Conservation (phyloP, 495 filamentous ascomycete genomes). For the Aspergillus cavernicola region DNA sequence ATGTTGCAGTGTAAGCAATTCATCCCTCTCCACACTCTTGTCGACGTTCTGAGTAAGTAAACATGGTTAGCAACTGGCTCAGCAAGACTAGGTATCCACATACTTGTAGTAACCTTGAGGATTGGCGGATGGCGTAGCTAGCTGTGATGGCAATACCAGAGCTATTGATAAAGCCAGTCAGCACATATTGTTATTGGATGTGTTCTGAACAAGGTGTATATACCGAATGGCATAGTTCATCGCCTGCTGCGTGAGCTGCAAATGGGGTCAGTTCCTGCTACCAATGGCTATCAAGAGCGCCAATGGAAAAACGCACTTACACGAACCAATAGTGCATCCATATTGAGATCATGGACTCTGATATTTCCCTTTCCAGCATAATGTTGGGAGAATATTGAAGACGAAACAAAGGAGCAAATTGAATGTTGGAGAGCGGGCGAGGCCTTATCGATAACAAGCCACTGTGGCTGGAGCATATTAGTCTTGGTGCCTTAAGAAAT, state of each 20-base stretch:
- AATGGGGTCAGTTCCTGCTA: constrained; percentile 16
- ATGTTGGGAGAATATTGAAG: neutral
- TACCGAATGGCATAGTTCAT: constrained; percentile 86
- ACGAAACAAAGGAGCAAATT: neutral
- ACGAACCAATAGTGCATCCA: constrained; percentile 74
- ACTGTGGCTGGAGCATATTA: constrained; percentile 11
- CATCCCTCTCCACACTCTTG: constrained; percentile 58
- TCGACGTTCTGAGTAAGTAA: constrained; percentile 54
- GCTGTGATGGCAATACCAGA: constrained; percentile 90
- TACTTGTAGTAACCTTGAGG: constrained; percentile 75
- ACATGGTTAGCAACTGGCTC: constrained; percentile 12
- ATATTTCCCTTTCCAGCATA: neutral
- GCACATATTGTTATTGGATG: neutral
- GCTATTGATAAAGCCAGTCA: constrained; percentile 33
- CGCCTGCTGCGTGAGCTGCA: constrained; percentile 71
- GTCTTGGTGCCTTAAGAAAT: neutral
- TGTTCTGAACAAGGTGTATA: neutral
- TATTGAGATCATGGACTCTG: constrained; percentile 33
- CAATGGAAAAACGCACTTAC: constrained; percentile 42
- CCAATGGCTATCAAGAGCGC: neutral
- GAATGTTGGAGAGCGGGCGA: constrained; percentile 10
- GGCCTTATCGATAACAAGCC: constrained; percentile 39
- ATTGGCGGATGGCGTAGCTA: constrained; percentile 78
- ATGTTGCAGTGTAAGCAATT: constrained; percentile 68
- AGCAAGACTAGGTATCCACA: neutral